phyloP scores from a whole-genome alignment of 306 rosid genomes.

The Crotalaria pallida region DNA sequence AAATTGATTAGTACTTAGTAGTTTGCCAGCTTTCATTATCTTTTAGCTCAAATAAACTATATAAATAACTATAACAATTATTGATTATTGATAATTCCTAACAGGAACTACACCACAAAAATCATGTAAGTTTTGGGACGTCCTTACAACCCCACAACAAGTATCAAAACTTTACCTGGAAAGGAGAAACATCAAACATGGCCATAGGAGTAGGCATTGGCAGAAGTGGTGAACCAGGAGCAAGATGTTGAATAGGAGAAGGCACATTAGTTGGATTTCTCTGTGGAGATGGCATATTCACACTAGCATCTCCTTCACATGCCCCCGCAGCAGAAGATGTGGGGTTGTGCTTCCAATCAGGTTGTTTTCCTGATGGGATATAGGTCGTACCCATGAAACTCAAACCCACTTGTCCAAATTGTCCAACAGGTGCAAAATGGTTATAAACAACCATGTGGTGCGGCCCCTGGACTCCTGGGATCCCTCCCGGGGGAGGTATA shows the following conservation, averaged over 20 bases:
- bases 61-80: no score
- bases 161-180: slow-evolving; percentile 61
- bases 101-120: no score
- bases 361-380: slow-evolving; percentile 93
- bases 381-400: slow-evolving; percentile 97
- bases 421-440: slow-evolving; percentile 97
- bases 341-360: slow-evolving; percentile 93
- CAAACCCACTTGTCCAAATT: slow-evolving; percentile 94
- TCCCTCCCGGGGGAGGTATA: slow-evolving; percentile 82
- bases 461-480: slow-evolving; percentile 92
- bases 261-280: slow-evolving; percentile 64
- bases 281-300: slow-evolving; percentile 68
- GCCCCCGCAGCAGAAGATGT: slow-evolving; percentile 52
- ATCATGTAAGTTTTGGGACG: no score
- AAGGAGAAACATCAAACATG: slow-evolving; percentile 90
- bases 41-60: not conserved
- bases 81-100: not conserved
- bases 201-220: slow-evolving; percentile 91
- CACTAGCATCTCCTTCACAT: slow-evolving; percentile 61
- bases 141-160: not conserved
- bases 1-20: not conserved
- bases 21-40: not conserved
- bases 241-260: slow-evolving; percentile 78
- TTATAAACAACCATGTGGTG: slow-evolving; percentile 98
- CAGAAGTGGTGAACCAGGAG: slow-evolving; percentile 90